These are phyloP conservation scores for Hydnum rufescens DNA, from an alignment of 768 basidiomycete genomes.

Conservation along the genomic window DNA sequence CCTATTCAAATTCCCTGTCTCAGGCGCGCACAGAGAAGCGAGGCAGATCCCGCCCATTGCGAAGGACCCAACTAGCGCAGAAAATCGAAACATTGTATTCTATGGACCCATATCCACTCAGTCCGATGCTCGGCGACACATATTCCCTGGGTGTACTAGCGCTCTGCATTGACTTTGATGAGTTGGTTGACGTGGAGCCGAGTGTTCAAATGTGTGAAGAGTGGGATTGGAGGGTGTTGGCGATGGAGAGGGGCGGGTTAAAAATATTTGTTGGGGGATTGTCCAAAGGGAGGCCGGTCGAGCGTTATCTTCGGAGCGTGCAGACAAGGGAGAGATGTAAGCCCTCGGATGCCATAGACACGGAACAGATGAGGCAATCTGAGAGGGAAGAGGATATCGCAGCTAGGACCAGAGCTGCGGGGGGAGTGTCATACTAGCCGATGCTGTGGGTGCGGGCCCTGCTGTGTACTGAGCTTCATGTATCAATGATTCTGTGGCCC, in stretches of 20 bases:
- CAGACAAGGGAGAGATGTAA: background rate
- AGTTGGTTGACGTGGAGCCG: conserved; percentile 8
- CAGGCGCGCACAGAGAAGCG: background rate
- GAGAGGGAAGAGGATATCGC: background rate
- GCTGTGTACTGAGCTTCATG: too few species aligned
- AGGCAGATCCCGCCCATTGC: background rate
- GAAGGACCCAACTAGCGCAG: background rate
- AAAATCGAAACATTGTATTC: background rate
- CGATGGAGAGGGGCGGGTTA: background rate
- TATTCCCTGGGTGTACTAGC: conserved; percentile 9
- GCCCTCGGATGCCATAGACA: background rate
- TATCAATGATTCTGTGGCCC: too few species aligned
- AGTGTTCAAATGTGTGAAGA: conserved; percentile 9
- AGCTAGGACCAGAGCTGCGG: background rate
- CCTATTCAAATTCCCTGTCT: background rate
- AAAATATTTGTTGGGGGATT: background rate
- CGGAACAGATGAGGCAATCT: background rate
- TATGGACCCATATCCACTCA: background rate
- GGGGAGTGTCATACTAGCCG: too few species aligned
- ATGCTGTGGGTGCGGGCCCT: too few species aligned
- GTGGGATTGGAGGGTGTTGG: background rate
- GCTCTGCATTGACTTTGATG: conserved; percentile 9
- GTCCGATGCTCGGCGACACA: conserved; percentile 6
- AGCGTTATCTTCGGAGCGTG: background rate
- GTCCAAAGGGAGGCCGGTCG: background rate